Conservation (phyloP, 2,329 filamentous ascomycete genomes). For the Neofusicoccum parvum region DNA sequence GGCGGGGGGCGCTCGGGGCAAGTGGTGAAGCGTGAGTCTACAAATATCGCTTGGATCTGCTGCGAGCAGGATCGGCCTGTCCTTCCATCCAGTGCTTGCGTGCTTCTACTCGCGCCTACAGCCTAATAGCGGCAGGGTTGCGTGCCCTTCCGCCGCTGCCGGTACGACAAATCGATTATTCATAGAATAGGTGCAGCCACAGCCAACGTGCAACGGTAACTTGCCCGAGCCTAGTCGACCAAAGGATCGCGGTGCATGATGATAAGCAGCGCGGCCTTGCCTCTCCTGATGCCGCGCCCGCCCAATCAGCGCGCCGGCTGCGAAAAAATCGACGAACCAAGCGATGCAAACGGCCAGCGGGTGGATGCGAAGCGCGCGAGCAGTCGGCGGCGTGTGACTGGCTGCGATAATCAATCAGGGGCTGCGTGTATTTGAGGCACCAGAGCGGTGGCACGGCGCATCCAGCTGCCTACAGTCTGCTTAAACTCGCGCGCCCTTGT, state of each 20-base stretch:
- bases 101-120: constrained; percentile 18
- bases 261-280: constrained; percentile 18
- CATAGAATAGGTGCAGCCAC: constrained; percentile 20
- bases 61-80: constrained; percentile 15
- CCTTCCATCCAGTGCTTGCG: constrained; percentile 1
- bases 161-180: constrained; percentile 21
- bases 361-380: no score
- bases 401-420: constrained; percentile 9
- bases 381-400: neutral
- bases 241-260: constrained; percentile 19
- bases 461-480: neutral
- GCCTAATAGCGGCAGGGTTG: constrained; percentile 19
- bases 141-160: constrained; percentile 16
- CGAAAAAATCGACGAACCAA: constrained; percentile 12
- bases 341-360: constrained; percentile 1
- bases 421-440: constrained; percentile 17
- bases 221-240: constrained; percentile 18
- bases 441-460: neutral
- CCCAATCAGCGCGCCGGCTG: constrained; percentile 8
- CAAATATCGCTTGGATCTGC: constrained; percentile 19
- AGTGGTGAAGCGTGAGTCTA: constrained; percentile 12
- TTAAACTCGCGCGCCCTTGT: constrained; percentile 9
- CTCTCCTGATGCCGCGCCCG: constrained; percentile 10
- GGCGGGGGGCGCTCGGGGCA: constrained; percentile 7
- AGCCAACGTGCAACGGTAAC: constrained; percentile 19